Conservation (phyloP, 2,329 filamentous ascomycete genomes). For the Annulohypoxylon truncatum region DNA sequence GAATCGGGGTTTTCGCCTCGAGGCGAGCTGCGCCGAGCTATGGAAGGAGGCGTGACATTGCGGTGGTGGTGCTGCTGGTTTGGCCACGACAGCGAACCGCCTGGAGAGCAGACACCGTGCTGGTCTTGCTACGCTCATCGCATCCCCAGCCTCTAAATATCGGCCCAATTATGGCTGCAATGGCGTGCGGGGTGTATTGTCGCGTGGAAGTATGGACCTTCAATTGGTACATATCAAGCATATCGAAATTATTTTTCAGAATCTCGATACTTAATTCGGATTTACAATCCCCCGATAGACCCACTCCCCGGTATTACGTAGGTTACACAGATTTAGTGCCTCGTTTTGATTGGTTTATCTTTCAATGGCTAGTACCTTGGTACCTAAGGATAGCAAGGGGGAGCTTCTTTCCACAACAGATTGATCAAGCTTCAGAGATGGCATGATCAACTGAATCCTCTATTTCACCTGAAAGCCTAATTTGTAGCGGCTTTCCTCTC, state of each 20-base stretch:
- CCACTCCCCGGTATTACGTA: neutral
- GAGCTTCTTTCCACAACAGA: neutral
- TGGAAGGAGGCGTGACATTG: constrained; percentile 60
- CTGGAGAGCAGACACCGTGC: constrained; percentile 65
- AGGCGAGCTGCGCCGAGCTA: constrained; percentile 60
- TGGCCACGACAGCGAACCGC: constrained; percentile 56
- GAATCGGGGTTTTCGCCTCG: constrained; percentile 62
- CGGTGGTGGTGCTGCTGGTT: constrained; percentile 43
- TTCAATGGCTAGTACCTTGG: neutral
- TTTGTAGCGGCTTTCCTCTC: neutral
- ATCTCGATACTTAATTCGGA: constrained; percentile 22
- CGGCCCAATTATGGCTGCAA: constrained; percentile 42
- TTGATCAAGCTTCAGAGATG: neutral
- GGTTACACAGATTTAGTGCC: neutral
- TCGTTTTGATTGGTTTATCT: constrained; percentile 8
- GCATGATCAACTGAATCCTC: neutral
- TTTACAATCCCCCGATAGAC: constrained; percentile 22
- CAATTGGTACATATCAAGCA: constrained; percentile 38
- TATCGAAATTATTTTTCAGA: constrained; percentile 45
- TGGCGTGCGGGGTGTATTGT: constrained; percentile 17
- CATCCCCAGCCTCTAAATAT: constrained; percentile 46
- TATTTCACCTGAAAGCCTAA: neutral
- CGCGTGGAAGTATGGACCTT: constrained; percentile 26
- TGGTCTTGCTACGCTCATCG: constrained; percentile 68
- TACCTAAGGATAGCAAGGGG: neutral